phyloP scores from a whole-genome alignment of 768 basidiomycete species.

The Gloeostereum incarnatum region DNA sequence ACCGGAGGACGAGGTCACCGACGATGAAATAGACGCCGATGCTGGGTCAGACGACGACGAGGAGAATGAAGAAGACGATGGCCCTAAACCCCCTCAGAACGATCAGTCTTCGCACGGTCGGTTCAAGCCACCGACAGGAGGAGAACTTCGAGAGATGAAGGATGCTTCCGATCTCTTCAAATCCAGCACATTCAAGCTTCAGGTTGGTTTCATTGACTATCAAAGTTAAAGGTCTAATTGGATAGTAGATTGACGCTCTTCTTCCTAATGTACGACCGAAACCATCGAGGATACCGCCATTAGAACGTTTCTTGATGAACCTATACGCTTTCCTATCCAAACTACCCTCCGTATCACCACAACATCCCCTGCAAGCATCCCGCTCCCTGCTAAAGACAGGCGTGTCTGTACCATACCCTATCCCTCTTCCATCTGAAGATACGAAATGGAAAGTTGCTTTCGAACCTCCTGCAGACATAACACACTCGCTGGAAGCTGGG shows the following conservation, averaged over 20 bases:
- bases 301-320: constrained; percentile 60
- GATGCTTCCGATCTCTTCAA: constrained; percentile 68
- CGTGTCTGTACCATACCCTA: constrained; percentile 57
- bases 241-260: constrained; percentile 63
- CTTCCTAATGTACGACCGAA: constrained; percentile 71
- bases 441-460: constrained; percentile 87
- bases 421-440: constrained; percentile 65
- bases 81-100: constrained; percentile 6
- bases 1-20: neutral
- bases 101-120: constrained; percentile 10
- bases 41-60: constrained; percentile 2
- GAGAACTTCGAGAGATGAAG: constrained; percentile 63
- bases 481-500: constrained; percentile 84
- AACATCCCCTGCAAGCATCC: constrained; percentile 61
- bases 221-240: constrained; percentile 7
- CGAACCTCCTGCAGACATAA: constrained; percentile 66
- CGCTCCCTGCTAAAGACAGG: constrained; percentile 41
- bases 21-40: constrained; percentile 1
- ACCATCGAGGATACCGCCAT: constrained; percentile 37
- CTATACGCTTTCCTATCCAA: constrained; percentile 59
- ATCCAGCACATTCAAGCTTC: constrained; percentile 78
- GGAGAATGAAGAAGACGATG: constrained; percentile 3
- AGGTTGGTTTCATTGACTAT: constrained; percentile 33
- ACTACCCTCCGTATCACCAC: constrained; percentile 45
- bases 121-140: constrained; percentile 36